phyloP scores from a whole-genome alignment of 1,284 basidiomycete species.

The Ustilago trichophora region DNA sequence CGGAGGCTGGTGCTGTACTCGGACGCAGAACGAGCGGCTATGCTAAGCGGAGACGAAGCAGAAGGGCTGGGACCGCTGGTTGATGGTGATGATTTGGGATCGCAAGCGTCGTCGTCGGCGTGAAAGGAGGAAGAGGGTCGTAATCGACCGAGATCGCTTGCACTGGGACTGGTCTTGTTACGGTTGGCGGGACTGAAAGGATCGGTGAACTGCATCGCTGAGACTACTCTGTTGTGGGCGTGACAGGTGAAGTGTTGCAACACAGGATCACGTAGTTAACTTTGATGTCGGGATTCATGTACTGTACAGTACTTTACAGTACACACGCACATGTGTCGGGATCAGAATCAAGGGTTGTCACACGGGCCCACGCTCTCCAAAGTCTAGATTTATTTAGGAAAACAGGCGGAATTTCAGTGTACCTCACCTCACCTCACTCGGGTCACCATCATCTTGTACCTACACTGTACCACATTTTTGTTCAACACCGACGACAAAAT shows the following conservation, averaged over 20 bases:
- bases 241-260: no score
- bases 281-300: no score
- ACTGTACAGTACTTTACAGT: no score
- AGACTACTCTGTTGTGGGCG: conserved; percentile 13
- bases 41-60: conserved; percentile 29
- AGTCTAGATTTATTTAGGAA: no score
- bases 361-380: no score
- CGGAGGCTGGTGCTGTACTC: conserved; percentile 26
- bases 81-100: conserved; percentile 43
- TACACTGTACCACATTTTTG: no score
- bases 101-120: conserved; percentile 36
- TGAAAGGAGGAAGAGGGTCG: conserved; percentile 12
- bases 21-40: conserved; percentile 16
- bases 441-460: no score
- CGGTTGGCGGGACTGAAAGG: conserved; percentile 38
- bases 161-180: conserved; percentile 18
- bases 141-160: conserved; percentile 8
- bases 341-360: no score
- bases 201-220: conserved; percentile 42
- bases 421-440: no score
- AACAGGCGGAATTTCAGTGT: no score
- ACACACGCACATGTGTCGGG: no score
- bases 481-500: background rate
- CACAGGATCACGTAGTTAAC: no score
- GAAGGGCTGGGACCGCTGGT: conserved; percentile 23